A percentile compares a stretch with the other conserved stretches of the same genome.
These are phyloP conservation scores for Suillus americanus DNA, from an alignment of 768 basidiomycete species.

Conservation along the genomic window DNA sequence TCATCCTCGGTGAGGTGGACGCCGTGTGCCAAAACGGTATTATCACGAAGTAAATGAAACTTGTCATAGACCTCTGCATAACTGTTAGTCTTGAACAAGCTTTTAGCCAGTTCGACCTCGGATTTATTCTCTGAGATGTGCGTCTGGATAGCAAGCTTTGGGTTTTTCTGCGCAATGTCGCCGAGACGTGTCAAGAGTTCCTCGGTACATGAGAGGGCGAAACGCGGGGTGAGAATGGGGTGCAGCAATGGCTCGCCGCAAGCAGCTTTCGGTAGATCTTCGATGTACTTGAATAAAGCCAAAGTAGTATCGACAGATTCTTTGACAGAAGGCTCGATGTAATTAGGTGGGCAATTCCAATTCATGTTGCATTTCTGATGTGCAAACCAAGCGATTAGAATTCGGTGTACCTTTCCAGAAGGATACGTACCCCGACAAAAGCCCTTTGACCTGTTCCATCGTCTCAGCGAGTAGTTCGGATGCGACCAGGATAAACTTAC, in stretches of 20 bases:
- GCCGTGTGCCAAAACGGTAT: slow-evolving; percentile 88
- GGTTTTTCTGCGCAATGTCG: slow-evolving; percentile 55
- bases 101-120: slow-evolving; percentile 67
- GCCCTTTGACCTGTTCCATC: slow-evolving; percentile 68
- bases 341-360: slow-evolving; percentile 71
- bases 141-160: slow-evolving; percentile 79
- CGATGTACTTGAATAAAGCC: slow-evolving; percentile 69
- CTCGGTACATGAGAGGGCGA: slow-evolving; percentile 85
- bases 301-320: slow-evolving; percentile 63
- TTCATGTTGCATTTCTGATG: slow-evolving; percentile 35
- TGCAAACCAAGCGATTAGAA: slow-evolving; percentile 6
- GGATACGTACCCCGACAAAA: slow-evolving; percentile 71
- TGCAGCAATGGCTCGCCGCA: slow-evolving; percentile 64
- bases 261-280: slow-evolving; percentile 42
- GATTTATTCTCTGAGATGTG: slow-evolving; percentile 84
- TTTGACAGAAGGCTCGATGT: slow-evolving; percentile 62
- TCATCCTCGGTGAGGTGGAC: slow-evolving; percentile 77
- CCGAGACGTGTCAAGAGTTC: slow-evolving; percentile 67
- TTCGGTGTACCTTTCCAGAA: neutral
- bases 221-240: slow-evolving; percentile 93
- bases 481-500: slow-evolving; percentile 33
- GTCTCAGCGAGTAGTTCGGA: slow-evolving; percentile 11
- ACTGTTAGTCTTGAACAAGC: slow-evolving; percentile 64
- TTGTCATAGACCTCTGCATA: slow-evolving; percentile 86
- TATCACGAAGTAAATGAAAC: slow-evolving; percentile 68